Evolutionary conservation across 768 basidiomycete species (phyloP).

Genomic region (Pholiota microspora): DNA sequence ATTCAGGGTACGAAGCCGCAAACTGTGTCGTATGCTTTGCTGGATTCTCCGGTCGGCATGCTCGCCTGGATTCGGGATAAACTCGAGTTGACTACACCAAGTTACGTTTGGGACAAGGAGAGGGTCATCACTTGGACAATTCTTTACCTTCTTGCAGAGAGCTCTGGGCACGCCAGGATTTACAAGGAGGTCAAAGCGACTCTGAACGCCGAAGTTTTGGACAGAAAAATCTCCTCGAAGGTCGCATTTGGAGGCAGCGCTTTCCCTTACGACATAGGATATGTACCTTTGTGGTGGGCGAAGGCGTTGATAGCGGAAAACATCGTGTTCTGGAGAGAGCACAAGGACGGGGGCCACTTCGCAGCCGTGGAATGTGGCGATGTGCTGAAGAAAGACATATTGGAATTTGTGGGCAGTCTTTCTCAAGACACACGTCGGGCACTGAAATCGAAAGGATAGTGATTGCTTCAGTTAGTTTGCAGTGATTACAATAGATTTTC

Average conservation of each 20-base stretch:
- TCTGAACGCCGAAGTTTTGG: conserved; percentile 15
- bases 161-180: conserved; percentile 31
- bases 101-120: conserved; percentile 29
- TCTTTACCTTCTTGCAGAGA: conserved; percentile 34
- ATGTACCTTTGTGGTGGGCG: conserved; percentile 37
- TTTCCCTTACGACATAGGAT: conserved; percentile 39
- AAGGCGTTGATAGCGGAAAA: conserved; percentile 36
- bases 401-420: conserved; percentile 21
- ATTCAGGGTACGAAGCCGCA: conserved; percentile 43
- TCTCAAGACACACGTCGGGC: conserved; percentile 7
- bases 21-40: conserved; percentile 42
- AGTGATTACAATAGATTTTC: background rate
- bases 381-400: conserved; percentile 35
- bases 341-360: conserved; percentile 46
- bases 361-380: conserved; percentile 41
- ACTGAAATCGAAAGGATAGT: conserved; percentile 5
- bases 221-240: conserved; percentile 16
- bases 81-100: conserved; percentile 23
- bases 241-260: conserved; percentile 40
- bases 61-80: conserved; percentile 49
- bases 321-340: conserved; percentile 40
- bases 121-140: conserved; percentile 36
- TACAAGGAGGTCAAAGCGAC: conserved; percentile 27
- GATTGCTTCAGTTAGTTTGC: background rate
- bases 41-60: conserved; percentile 51